Evolutionary conservation across 345 rosid genomes (phyloP).

Genomic region (Eucalyptus tenuipes): DNA sequence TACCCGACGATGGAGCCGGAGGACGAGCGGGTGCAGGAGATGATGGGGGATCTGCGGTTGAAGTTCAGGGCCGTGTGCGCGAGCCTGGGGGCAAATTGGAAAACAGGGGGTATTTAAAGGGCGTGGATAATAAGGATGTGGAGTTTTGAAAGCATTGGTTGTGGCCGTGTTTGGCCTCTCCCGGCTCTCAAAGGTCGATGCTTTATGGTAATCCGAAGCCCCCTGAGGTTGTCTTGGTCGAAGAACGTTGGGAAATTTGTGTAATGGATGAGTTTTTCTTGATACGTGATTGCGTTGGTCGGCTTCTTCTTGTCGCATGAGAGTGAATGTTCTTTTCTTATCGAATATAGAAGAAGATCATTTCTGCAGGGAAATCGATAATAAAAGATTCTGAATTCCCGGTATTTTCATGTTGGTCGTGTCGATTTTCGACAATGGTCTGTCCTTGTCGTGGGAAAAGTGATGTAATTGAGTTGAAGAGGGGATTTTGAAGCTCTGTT

Average conservation of each 20-base stretch:
- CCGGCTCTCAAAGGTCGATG: neutral
- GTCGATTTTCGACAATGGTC: neutral
- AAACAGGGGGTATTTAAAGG: conserved; percentile 46
- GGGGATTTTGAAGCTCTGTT: neutral
- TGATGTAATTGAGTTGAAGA: neutral
- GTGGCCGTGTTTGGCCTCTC: neutral
- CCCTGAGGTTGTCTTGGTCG: neutral
- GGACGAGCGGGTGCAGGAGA: conserved; percentile 50
- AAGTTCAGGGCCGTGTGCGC: conserved; percentile 20
- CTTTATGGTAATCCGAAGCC: neutral
- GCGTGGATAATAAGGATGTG: conserved; percentile 18
- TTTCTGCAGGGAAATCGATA: neutral
- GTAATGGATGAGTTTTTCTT: neutral
- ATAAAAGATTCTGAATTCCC: neutral
- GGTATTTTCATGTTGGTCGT: neutral
- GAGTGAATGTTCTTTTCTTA: neutral
- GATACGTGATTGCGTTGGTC: neutral
- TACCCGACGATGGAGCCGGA: conserved; percentile 64
- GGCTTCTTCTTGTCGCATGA: neutral
- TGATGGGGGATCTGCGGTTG: conserved; percentile 45
- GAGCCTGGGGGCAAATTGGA: conserved; percentile 51
- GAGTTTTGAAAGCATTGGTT: conserved; percentile 31
- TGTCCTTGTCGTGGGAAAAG: neutral
- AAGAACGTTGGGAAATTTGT: neutral
- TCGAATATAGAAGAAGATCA: neutral